Evolutionary conservation across 1,139 yeast species (phyloP).

Genomic region (Taphrina communis): DNA sequence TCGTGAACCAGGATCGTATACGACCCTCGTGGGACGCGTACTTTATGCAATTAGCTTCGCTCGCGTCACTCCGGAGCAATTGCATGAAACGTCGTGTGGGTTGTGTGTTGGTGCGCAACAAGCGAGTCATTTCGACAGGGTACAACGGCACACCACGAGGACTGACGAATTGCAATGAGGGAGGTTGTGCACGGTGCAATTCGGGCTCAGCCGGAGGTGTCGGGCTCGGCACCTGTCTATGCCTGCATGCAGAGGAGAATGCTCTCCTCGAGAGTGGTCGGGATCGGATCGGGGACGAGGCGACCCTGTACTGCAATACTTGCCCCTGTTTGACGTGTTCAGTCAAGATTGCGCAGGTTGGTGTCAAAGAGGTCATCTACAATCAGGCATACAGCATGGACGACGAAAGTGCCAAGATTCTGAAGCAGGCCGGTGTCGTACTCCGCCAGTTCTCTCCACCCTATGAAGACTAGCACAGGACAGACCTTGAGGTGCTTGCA

Average conservation of each 20-base stretch:
- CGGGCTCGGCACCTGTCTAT: slow-evolving; percentile 80
- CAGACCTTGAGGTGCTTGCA: background rate
- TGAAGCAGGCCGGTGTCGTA: slow-evolving; percentile 72
- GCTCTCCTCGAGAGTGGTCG: slow-evolving; percentile 94
- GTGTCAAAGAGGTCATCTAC: slow-evolving; percentile 78
- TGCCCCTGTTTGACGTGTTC: slow-evolving; percentile 97
- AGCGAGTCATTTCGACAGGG: slow-evolving; percentile 91
- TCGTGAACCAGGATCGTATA: slow-evolving; percentile 65
- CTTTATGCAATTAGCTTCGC: slow-evolving; percentile 88
- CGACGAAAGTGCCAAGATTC: slow-evolving; percentile 67
- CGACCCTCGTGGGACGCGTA: slow-evolving; percentile 97
- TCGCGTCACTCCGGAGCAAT: slow-evolving; percentile 89
- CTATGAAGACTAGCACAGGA: slow-evolving; percentile 8
- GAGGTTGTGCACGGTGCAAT: slow-evolving; percentile 91
- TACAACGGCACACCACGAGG: slow-evolving; percentile 97
- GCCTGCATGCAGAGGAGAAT: slow-evolving; percentile 96
- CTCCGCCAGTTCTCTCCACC: slow-evolving; percentile 65
- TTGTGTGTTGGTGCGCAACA: slow-evolving; percentile 86
- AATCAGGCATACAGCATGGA: slow-evolving; percentile 95
- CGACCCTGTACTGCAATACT: slow-evolving; percentile 86
- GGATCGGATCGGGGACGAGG: slow-evolving; percentile 70
- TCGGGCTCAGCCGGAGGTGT: slow-evolving; percentile 60
- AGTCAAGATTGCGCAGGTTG: slow-evolving; percentile 90
- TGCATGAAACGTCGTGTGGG: slow-evolving; percentile 98
- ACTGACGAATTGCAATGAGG: slow-evolving; percentile 85